Base-by-base conservation (phyloP, 352 stramenopile genomes). In the Globisporangium okanoganense region DNA sequence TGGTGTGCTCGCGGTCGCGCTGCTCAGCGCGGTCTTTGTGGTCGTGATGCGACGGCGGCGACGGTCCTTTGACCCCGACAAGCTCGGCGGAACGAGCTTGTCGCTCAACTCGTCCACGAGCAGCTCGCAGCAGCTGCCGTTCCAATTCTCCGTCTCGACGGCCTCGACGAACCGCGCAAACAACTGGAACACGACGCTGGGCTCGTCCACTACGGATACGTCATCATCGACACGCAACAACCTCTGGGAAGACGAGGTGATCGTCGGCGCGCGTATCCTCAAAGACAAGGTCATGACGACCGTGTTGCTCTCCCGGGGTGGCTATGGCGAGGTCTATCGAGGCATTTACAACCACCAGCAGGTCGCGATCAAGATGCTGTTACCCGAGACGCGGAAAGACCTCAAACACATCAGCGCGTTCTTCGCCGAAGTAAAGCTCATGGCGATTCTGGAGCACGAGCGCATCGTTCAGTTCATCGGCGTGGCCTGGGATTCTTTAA, bases 401-500 rank as follows among this genome's bases (percentile, higher is more conserved):
- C 82, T 83, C 61, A 67, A 58, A 29, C 69, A 87, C 58, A 84
- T 87, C 48, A 68, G 74, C 10, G 68, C 71, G 1, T 75, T 90
- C 13, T 71, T 85, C 7, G 62, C 56, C 0, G 82, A 92, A 54
- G 76, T 79, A 16, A 82, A 86, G 58, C 57, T 87, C 38, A 79
- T 89, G 69, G 71, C 78, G 0, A 69, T 66, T 36, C 59, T 92
- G 18, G 72, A 85, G 16, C 82, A 92, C 61, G 67, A 71, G 38
- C 79, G 75, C 45, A 85, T 92, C 40, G 78, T 92, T 8, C 62
- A 56, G 20, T 89, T 92, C 38, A 66, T 90, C 25, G 82, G 80
- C 4, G 79, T 89, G 22, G 79, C 78, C 14, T 92, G 82, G 79
- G 72, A 76, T 10, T 70, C 66, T 35, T 64, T 79, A 47, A 73